Conservation (phyloP, 371 early-diverging fungal genomes). For the Mortierella sp. region DNA sequence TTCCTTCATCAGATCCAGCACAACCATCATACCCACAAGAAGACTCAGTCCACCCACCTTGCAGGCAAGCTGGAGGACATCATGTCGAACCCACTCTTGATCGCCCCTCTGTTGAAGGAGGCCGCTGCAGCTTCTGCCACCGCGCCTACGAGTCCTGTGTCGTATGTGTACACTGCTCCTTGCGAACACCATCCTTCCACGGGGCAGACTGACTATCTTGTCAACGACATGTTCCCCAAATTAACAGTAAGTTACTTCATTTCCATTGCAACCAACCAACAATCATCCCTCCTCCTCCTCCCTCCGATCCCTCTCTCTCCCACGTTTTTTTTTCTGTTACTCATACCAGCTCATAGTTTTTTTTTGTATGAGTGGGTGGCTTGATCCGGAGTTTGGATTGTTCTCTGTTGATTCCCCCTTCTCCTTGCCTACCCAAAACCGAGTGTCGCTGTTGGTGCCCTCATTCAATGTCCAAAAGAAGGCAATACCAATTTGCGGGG, state of each 20-base stretch:
- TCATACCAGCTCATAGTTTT: neutral
- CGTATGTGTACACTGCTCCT: constrained; percentile 57
- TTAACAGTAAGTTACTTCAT: constrained; percentile 49
- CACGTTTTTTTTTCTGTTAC: constrained; percentile 6
- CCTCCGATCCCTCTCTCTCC: neutral
- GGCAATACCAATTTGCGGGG: constrained; percentile 30
- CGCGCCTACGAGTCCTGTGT: neutral
- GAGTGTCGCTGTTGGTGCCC: neutral
- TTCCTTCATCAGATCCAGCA: constrained; percentile 41
- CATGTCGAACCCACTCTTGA: constrained; percentile 49
- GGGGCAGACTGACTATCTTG: constrained; percentile 56
- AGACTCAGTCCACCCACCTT: constrained; percentile 43
- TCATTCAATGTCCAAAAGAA: constrained; percentile 9
- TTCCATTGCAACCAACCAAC: neutral
- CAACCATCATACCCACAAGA: constrained; percentile 20
- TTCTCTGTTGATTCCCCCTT: too few relatives aligned
- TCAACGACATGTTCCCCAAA: constrained; percentile 59
- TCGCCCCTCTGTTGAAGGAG: constrained; percentile 29
- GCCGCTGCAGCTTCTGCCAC: neutral
- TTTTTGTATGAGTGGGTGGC: neutral
- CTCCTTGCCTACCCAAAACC: neutral
- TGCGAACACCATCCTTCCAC: constrained; percentile 59
- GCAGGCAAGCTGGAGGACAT: constrained; percentile 50
- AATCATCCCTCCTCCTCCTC: neutral
- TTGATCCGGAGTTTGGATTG: constrained; percentile 13